These are phyloP conservation scores for Plantago elongata DNA, from an alignment of 257 asterid genomes.

Conservation along the genomic window DNA sequence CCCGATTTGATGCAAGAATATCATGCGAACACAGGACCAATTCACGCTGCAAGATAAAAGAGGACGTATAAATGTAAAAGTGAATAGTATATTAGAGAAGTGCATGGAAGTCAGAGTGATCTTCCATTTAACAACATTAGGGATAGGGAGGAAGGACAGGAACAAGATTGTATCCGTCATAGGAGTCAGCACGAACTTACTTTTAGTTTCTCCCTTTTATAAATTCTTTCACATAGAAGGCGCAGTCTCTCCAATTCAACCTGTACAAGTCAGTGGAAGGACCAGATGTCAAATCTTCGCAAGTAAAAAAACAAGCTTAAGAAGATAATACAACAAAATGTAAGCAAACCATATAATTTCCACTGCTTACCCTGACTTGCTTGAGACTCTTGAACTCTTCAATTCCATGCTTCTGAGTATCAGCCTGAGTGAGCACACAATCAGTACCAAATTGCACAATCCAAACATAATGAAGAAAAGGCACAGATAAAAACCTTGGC, in stretches of 20 bases:
- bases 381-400: constrained; percentile 89
- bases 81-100: constrained; percentile 3
- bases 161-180: too few relatives aligned
- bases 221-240: constrained; percentile 90
- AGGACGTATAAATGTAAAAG: constrained; percentile 12
- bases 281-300: constrained; percentile 15
- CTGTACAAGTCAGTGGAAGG: constrained; percentile 34
- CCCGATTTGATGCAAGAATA: constrained; percentile 75
- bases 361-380: constrained; percentile 81
- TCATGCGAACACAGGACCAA: constrained; percentile 85
- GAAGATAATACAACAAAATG: neutral
- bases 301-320: neutral
- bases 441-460: constrained; percentile 1
- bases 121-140: neutral
- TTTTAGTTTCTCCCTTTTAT: constrained; percentile 87
- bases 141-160: constrained; percentile 8
- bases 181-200: constrained; percentile 39
- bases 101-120: constrained; percentile 7
- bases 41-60: constrained; percentile 72
- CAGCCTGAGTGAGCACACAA: constrained; percentile 52
- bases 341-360: neutral
- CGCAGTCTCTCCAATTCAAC: constrained; percentile 97
- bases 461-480: constrained; percentile 2
- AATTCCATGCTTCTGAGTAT: constrained; percentile 60
- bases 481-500: constrained; percentile 57